These are phyloP conservation scores for Colletotrichum plurivorum DNA, from an alignment of 2,329 filamentous ascomycete species.

Conservation along the genomic window DNA sequence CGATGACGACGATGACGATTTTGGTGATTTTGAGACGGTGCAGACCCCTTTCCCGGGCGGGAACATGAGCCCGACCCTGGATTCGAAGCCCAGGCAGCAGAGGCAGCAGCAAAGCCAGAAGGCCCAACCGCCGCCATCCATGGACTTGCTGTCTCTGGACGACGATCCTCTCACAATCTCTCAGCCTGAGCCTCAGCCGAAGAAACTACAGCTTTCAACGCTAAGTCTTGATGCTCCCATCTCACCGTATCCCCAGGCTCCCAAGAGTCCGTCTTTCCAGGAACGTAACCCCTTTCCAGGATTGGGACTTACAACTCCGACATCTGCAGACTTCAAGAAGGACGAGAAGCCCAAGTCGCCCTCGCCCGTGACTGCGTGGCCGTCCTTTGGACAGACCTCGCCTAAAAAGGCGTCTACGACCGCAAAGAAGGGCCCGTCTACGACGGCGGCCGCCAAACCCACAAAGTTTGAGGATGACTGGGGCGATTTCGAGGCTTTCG, in stretches of 20 bases:
- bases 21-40: constrained; percentile 73
- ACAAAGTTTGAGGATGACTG: constrained; percentile 60
- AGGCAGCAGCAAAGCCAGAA: constrained; percentile 41
- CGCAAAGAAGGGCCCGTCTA: constrained; percentile 31
- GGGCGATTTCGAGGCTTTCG: constrained; percentile 65
- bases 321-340: constrained; percentile 49
- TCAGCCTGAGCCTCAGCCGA: constrained; percentile 44
- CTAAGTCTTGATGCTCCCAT: constrained; percentile 48
- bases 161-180: constrained; percentile 45
- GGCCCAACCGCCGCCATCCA: constrained; percentile 45
- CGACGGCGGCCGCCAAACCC: constrained; percentile 33
- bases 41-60: constrained; percentile 37
- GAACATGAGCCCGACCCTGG: constrained; percentile 23
- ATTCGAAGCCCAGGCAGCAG: constrained; percentile 42
- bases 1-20: constrained; percentile 64
- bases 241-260: constrained; percentile 60
- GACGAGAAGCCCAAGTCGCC: constrained; percentile 52
- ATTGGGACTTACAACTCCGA: constrained; percentile 61
- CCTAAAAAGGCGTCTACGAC: constrained; percentile 6
- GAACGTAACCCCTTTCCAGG: constrained; percentile 68
- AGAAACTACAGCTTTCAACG: constrained; percentile 51
- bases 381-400: constrained; percentile 49
- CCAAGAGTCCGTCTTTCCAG: constrained; percentile 67
- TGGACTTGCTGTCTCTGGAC: constrained; percentile 59
- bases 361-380: constrained; percentile 63